Evolutionary conservation across 2,329 filamentous ascomycete genomes (phyloP).

Genomic region (Ceratocystis destructans): DNA sequence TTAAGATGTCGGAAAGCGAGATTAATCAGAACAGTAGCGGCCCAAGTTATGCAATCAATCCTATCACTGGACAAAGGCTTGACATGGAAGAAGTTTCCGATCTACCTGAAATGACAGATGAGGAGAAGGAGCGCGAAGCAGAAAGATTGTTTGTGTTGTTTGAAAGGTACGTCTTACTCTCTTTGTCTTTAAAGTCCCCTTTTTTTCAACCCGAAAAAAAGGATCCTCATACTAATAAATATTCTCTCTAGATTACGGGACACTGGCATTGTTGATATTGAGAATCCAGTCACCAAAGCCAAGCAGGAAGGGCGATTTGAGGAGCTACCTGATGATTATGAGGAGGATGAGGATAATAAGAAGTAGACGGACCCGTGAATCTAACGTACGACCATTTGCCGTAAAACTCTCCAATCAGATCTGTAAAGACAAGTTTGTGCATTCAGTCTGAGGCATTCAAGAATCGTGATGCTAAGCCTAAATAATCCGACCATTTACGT

Average conservation of each 20-base stretch:
- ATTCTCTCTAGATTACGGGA: constrained; percentile 41
- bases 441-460: neutral
- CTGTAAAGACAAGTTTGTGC: neutral
- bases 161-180: constrained; percentile 46
- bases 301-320: constrained; percentile 56
- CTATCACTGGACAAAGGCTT: constrained; percentile 72
- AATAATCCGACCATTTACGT: neutral
- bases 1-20: constrained; percentile 21
- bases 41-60: constrained; percentile 49
- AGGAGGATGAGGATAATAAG: constrained; percentile 24
- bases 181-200: neutral
- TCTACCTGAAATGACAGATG: constrained; percentile 65
- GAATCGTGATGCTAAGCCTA: neutral
- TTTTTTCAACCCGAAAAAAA: neutral
- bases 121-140: constrained; percentile 85
- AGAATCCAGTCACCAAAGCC: constrained; percentile 65
- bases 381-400: neutral
- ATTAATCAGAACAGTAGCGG: constrained; percentile 13
- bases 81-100: constrained; percentile 50
- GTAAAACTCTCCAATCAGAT: neutral
- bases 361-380: constrained; percentile 18
- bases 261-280: constrained; percentile 61
- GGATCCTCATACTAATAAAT: neutral
- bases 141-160: constrained; percentile 83
- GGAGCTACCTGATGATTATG: constrained; percentile 36